phyloP scores from a whole-genome alignment of 257 asterid species.

The Capsicum rhomboideum region DNA sequence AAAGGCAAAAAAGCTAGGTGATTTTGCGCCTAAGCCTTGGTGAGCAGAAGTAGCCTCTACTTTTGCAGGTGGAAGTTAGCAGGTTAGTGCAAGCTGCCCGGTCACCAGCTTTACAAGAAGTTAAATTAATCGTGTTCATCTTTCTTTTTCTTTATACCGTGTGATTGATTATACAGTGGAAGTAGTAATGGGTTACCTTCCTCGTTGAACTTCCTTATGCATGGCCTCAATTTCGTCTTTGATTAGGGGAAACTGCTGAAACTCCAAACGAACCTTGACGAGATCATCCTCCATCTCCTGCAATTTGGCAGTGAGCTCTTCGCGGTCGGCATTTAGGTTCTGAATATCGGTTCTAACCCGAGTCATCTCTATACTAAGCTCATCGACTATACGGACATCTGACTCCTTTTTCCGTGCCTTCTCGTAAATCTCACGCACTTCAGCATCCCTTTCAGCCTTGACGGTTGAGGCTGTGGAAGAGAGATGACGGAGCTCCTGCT shows the following conservation, averaged over 20 bases:
- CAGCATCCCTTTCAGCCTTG: conserved; percentile 64
- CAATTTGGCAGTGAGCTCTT: conserved; percentile 36
- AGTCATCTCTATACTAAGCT: conserved; percentile 31
- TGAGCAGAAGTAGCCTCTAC: background rate
- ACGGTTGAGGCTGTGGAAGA: conserved; percentile 44
- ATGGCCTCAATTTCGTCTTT: conserved; percentile 40
- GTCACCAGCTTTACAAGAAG: background rate
- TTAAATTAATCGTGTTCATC: background rate
- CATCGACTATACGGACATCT: conserved; percentile 42
- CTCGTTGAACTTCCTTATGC: conserved; percentile 55
- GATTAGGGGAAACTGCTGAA: conserved; percentile 33
- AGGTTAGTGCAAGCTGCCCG: background rate
- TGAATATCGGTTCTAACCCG: conserved; percentile 40
- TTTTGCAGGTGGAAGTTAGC: background rate
- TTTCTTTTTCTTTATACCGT: background rate
- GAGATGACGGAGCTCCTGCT: conserved; percentile 63
- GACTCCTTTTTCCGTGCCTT: conserved; percentile 46
- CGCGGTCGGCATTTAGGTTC: conserved; percentile 38
- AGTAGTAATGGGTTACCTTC: conserved; percentile 48
- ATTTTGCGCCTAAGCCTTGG: background rate
- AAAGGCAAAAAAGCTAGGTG: background rate
- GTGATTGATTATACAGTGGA: background rate
- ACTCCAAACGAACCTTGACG: conserved; percentile 18
- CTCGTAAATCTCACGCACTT: conserved; percentile 61
- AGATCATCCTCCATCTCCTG: conserved; percentile 38